Conservation (phyloP, 805 yeast species). For the Candida maesae region DNA sequence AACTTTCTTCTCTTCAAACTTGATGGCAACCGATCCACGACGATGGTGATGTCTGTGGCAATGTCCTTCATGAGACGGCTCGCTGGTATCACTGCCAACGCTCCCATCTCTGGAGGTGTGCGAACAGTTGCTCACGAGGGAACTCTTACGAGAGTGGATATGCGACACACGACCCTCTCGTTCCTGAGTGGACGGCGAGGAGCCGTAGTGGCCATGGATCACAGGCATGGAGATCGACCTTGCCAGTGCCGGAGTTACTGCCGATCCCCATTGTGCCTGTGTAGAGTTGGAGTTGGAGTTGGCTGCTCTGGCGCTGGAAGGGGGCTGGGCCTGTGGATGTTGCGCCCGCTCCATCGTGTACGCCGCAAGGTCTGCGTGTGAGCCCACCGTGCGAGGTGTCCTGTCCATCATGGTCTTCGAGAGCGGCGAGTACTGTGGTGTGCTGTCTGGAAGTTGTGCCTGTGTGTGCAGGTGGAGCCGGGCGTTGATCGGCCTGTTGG, state of each 20-base stretch:
- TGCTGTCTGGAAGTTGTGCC: background rate
- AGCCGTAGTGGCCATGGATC: background rate
- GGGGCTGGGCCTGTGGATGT: no score
- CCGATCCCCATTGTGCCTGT: no score
- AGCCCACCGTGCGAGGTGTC: background rate
- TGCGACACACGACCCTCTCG: background rate
- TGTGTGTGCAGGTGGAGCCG: conserved; percentile 10
- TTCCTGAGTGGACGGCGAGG: no score
- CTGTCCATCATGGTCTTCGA: background rate
- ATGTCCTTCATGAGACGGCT: background rate
- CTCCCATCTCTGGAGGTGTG: conserved; percentile 8
- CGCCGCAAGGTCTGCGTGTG: background rate
- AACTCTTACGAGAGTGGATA: conserved; percentile 11
- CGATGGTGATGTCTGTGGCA: conserved; percentile 29
- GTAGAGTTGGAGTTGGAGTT: background rate
- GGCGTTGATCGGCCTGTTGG: conserved; percentile 17
- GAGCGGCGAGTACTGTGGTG: background rate
- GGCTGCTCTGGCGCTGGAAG: background rate
- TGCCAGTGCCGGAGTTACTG: background rate
- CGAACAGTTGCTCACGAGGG: conserved; percentile 16
- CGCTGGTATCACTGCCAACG: background rate
- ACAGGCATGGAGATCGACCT: conserved; percentile 9
- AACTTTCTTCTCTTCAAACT: conserved; percentile 17
- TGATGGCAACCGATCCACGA: conserved; percentile 28
- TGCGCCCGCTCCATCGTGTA: background rate